Conservation (phyloP, 2,329 filamentous ascomycete species). For the Pezicula rhizophila region DNA sequence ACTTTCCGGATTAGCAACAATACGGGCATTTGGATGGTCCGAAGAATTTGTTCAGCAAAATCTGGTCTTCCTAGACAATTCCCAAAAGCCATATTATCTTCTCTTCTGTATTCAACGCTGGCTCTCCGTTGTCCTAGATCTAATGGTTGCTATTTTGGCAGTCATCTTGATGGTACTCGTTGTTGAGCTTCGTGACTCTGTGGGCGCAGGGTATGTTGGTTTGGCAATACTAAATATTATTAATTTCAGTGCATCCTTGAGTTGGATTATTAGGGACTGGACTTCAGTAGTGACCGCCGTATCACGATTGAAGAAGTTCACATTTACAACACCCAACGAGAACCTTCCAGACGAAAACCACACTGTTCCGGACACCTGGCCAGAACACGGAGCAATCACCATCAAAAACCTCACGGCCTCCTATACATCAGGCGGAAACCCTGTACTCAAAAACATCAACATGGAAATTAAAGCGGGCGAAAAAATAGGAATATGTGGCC, state of each 20-base stretch:
- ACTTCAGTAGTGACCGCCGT: conserved; percentile 23
- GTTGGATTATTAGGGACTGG: conserved; percentile 19
- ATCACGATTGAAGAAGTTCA: conserved; percentile 15
- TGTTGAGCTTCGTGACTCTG: conserved; percentile 23
- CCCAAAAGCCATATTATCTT: conserved; percentile 52
- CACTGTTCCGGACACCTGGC: conserved; percentile 6
- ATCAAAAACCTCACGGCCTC: too few relatives aligned
- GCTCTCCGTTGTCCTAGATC: conserved; percentile 38
- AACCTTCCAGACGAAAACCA: conserved; percentile 10
- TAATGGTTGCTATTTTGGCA: conserved; percentile 23
- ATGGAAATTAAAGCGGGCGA: too few relatives aligned
- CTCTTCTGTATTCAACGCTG: conserved; percentile 52
- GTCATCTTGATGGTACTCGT: conserved; percentile 28
- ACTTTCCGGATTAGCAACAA: conserved; percentile 34
- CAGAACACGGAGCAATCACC: too few relatives aligned
- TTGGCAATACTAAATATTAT: conserved; percentile 25
- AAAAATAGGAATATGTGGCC: conserved; percentile 43
- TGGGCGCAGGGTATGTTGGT: conserved; percentile 24
- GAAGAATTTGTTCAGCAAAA: conserved; percentile 26
- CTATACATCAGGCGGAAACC: too few relatives aligned
- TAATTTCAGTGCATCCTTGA: conserved; percentile 19
- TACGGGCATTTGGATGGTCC: conserved; percentile 39
- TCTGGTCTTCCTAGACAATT: conserved; percentile 41
- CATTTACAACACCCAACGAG: conserved; percentile 10
- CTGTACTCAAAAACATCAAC: too few relatives aligned